Evolutionary conservation across 805 yeast species (phyloP), one percentile per base, ranked within the genome.

Genomic region (Wilhelminamyces savonicus): DNA sequence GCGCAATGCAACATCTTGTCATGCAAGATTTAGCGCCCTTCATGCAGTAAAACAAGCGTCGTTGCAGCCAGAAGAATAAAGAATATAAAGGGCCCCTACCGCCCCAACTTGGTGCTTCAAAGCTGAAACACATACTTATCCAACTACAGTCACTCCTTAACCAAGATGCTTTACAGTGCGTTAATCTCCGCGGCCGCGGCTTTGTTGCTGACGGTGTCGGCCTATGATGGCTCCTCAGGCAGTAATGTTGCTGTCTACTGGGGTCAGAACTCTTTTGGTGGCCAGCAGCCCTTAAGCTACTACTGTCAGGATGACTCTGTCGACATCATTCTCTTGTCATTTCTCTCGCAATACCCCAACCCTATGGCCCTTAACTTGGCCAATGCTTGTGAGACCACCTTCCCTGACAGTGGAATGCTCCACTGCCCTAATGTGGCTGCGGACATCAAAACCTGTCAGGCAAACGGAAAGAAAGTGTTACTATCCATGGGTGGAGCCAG

Each of bases 401-500:
- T 17, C 23, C 14, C 31, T 16, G 17, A 24, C 18, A n/a, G n/a
- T n/a, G 31, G 31, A 6, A 7, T 25, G 10, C 22, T 28, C 12
- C 23, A 21, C 16, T 28, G 32, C 19, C 24, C 26, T 3, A 14
- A 13, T 4, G 23, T 58, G 34, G 86, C 70, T 13, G 59, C 62
- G 23, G 92, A 83, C 43, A 86, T 87, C 39, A 48, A 66, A 34
- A 66, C 77, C 4, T 88, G 97, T 61, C 96, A 88, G 59, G 46
- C 60, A 2, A 49, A 66, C n/a, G 96, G 95, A 29, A 82, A 82
- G 44, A 80, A 78, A 42, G 78, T 88, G 3, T 50, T 88, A 21
- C 52, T 88, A 7, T 85, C 95, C 1, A 53, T 88, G 30, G 87
- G 88, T 21, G 95, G 95, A 46, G 79, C 84, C 16, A 39, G 59